phyloP scores from a whole-genome alignment of 345 rosid species.

The Sonneratia alba region DNA sequence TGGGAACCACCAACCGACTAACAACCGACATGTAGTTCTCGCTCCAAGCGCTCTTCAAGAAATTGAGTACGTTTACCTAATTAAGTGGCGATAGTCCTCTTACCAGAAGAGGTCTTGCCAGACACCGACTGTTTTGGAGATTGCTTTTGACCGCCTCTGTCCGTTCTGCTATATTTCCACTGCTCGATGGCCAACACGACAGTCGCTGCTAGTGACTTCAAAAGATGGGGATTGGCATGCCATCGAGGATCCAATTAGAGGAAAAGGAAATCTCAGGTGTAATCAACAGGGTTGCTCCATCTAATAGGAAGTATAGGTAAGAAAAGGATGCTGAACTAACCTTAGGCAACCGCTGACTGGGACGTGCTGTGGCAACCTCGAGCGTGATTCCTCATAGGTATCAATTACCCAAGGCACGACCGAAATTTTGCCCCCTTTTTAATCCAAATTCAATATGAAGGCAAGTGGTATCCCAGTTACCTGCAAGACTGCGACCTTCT shows the following conservation, averaged over 20 bases:
- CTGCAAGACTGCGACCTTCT: conserved; percentile 96
- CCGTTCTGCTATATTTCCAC: conserved; percentile 23
- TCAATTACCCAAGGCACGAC: conserved; percentile 66
- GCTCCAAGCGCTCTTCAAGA: background rate
- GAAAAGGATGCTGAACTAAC: conserved; percentile 22
- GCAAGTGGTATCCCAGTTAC: conserved; percentile 74
- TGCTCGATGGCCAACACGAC: conserved; percentile 79
- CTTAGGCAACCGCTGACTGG: conserved; percentile 85
- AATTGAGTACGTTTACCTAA: background rate
- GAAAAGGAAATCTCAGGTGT: too few species aligned
- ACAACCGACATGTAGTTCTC: too few species aligned
- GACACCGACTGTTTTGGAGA: conserved; percentile 13
- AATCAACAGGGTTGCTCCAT: background rate
- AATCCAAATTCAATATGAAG: conserved; percentile 68
- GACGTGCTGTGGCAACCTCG: conserved; percentile 78
- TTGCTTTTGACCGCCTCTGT: conserved; percentile 19
- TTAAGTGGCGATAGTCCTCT: conserved; percentile 25
- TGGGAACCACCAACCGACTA: too few species aligned
- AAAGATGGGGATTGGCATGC: background rate
- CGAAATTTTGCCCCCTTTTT: conserved; percentile 55
- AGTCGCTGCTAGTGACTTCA: conserved; percentile 71
- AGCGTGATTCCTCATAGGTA: conserved; percentile 77
- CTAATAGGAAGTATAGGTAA: background rate
- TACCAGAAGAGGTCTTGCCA: conserved; percentile 46
- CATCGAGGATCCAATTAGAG: too few species aligned